phyloP scores from a whole-genome alignment of 345 rosid species.

The Corchorus capsularis region DNA sequence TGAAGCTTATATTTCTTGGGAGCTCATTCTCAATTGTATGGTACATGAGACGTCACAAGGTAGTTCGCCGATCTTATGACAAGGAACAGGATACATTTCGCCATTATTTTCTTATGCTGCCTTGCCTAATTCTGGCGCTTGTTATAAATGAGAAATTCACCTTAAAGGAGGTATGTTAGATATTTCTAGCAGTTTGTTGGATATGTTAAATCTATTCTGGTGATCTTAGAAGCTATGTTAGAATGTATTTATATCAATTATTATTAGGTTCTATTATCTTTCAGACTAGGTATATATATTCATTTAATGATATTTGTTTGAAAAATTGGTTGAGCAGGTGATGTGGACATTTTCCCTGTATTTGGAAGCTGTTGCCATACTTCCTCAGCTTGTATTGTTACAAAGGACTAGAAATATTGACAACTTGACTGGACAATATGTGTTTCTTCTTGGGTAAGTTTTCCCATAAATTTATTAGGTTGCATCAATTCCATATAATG shows the following conservation, averaged over 20 bases:
- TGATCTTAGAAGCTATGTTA: neutral
- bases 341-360: conserved; percentile 73
- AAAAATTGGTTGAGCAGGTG: conserved; percentile 42
- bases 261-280: neutral
- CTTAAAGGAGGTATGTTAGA: conserved; percentile 52
- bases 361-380: conserved; percentile 79
- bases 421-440: conserved; percentile 82
- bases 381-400: conserved; percentile 76
- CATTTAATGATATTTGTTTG: neutral
- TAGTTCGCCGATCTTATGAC: conserved; percentile 47
- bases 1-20: conserved; percentile 50
- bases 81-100: conserved; percentile 67
- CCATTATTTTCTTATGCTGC: conserved; percentile 55
- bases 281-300: neutral
- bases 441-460: conserved; percentile 79
- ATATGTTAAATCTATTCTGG: neutral
- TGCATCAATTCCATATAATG: neutral
- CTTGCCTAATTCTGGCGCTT: conserved; percentile 70
- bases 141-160: conserved; percentile 62
- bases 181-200: conserved; percentile 5
- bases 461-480: neutral
- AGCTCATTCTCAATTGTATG: conserved; percentile 50
- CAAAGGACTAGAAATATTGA: conserved; percentile 81
- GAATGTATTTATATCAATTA: conserved; percentile 7
- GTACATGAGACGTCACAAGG: conserved; percentile 55